phyloP scores from a whole-genome alignment of 2,329 filamentous ascomycete species.

The Ophiostoma australiae region DNA sequence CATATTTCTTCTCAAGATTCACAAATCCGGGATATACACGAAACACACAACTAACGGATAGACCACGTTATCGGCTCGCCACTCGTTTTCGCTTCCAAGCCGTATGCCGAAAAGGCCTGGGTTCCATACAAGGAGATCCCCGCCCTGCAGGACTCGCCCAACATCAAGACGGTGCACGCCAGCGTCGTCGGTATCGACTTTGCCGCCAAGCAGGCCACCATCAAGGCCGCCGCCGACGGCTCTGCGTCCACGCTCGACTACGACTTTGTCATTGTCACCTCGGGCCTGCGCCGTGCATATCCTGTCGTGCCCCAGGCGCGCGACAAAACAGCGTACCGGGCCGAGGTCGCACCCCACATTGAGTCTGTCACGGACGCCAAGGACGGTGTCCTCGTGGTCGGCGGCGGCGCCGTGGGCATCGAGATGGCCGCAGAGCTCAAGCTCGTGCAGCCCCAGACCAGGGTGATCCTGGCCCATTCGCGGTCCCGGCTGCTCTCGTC shows the following conservation, averaged over 20 bases:
- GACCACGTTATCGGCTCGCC: constrained; percentile 74
- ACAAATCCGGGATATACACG: not conserved
- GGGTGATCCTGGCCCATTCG: constrained; percentile 72
- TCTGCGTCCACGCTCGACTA: constrained; percentile 48
- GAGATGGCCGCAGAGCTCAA: constrained; percentile 80
- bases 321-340: constrained; percentile 57
- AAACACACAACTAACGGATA: constrained; percentile 33
- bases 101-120: constrained; percentile 65
- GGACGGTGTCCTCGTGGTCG: constrained; percentile 65
- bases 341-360: constrained; percentile 58
- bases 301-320: constrained; percentile 67
- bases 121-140: constrained; percentile 62
- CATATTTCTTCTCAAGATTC: no score
- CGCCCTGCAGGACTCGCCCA: constrained; percentile 53
- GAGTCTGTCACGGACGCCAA: constrained; percentile 47
- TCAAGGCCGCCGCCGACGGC: constrained; percentile 39
- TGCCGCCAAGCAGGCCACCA: constrained; percentile 54
- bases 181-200: constrained; percentile 58
- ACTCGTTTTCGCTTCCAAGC: constrained; percentile 59
- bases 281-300: constrained; percentile 64
- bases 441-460: constrained; percentile 55
- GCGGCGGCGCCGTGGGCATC: constrained; percentile 73
- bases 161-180: constrained; percentile 62
- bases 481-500: constrained; percentile 64
- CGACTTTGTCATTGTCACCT: constrained; percentile 70